phyloP scores from a whole-genome alignment of 331 rosid species.

The Stylosanthes scabra region DNA sequence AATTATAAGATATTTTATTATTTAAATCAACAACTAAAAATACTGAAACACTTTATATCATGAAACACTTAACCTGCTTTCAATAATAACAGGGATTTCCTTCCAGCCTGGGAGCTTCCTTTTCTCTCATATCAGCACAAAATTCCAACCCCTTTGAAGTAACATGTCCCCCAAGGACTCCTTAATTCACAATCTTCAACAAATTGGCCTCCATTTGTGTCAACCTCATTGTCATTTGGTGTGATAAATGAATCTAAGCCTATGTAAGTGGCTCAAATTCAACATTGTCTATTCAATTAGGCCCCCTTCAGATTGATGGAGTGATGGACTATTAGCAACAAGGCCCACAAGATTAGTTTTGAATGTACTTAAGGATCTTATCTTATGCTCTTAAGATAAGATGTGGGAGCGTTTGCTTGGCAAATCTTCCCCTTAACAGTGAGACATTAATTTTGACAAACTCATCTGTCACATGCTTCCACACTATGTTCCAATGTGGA shows the following conservation, averaged over 20 bases:
- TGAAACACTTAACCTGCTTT: no score
- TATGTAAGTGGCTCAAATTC: conserved; percentile 38
- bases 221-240: conserved; percentile 40
- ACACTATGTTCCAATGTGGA: conserved; percentile 19
- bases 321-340: conserved; percentile 13
- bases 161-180: conserved; percentile 47
- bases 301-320: conserved; percentile 50
- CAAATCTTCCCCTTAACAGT: conserved; percentile 52
- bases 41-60: no score
- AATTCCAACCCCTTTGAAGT: conserved; percentile 43
- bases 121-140: conserved; percentile 46
- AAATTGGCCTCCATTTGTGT: conserved; percentile 31
- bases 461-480: conserved; percentile 40
- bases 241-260: conserved; percentile 12
- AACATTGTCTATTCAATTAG: conserved; percentile 28
- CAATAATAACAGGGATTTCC: conserved; percentile 3
- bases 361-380: conserved; percentile 50
- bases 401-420: conserved; percentile 41
- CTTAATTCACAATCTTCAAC: conserved; percentile 29
- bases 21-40: no score
- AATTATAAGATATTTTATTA: no score
- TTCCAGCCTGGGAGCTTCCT: conserved; percentile 51
- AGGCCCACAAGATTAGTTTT: conserved; percentile 54
- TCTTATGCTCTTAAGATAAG: conserved; percentile 66
- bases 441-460: conserved; percentile 63